phyloP scores from a whole-genome alignment of 305 asterid genomes.

The Fraxinus velutina region DNA sequence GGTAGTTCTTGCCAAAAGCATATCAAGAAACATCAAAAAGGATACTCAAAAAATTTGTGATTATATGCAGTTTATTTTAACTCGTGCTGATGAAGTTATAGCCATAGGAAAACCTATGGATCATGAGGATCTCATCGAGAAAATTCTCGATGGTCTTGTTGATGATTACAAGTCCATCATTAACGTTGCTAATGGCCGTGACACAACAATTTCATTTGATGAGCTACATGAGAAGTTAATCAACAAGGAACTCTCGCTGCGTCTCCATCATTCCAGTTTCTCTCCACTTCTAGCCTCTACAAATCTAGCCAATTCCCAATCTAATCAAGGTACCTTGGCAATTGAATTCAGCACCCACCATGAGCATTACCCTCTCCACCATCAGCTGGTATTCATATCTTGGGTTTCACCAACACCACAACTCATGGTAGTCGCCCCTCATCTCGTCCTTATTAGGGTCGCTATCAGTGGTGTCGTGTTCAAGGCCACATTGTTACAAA shows the following conservation, averaged over 20 bases:
- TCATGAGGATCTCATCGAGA: background rate
- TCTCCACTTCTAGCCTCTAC: background rate
- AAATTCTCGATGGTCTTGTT: background rate
- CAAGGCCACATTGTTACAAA: background rate
- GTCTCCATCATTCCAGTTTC: background rate
- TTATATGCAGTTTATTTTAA: background rate
- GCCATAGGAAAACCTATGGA: background rate
- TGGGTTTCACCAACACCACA: background rate
- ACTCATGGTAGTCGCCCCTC: background rate
- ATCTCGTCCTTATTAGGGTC: background rate
- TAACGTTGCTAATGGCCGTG: background rate
- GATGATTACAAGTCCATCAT: background rate
- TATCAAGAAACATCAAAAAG: background rate
- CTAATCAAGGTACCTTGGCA: background rate
- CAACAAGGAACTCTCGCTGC: background rate
- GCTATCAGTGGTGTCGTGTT: background rate
- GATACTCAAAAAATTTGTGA: background rate
- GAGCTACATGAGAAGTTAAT: background rate
- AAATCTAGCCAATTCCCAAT: background rate
- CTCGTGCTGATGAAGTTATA: background rate
- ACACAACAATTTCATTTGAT: background rate
- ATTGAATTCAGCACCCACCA: background rate
- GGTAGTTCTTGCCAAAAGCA: background rate
- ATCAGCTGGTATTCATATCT: no score
- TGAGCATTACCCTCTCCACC: no score